phyloP scores from a whole-genome alignment of 139 green algal species.

The Parachlorella kessleri region DNA sequence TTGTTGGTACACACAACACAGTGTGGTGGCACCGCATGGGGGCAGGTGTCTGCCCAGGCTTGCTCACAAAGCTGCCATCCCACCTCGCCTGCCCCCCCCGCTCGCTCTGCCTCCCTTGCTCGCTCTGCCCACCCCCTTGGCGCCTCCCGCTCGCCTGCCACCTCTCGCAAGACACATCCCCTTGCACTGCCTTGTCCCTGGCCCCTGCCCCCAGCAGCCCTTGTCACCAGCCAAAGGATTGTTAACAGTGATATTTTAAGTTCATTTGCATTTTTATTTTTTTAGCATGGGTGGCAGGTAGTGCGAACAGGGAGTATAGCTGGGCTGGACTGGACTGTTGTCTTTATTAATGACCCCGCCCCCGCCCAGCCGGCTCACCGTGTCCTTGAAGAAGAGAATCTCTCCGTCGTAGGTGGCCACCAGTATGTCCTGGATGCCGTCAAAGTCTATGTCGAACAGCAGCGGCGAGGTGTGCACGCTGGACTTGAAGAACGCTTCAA shows the following conservation, averaged over 20 bases:
- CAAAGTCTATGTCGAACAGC: conserved; percentile 88
- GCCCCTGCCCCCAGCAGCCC: background rate
- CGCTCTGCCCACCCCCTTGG: too few species aligned
- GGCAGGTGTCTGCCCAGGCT: too few species aligned
- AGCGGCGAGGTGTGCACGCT: conserved; percentile 88
- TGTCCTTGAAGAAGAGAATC: conserved; percentile 91
- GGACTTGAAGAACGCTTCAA: conserved; percentile 67
- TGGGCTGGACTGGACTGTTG: background rate
- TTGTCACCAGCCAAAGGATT: too few species aligned
- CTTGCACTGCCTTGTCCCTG: background rate
- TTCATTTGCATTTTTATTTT: too few species aligned
- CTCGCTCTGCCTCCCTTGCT: background rate
- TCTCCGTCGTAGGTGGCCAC: conserved; percentile 92
- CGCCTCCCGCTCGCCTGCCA: too few species aligned
- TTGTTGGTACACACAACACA: too few species aligned
- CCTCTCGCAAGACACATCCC: background rate
- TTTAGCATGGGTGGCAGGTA: too few species aligned
- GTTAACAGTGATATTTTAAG: too few species aligned
- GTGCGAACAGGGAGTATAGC: conserved; percentile 2
- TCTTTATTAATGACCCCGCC: background rate
- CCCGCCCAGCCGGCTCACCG: conserved; percentile 32
- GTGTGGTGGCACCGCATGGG: too few species aligned
- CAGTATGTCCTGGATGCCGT: conserved; percentile 85
- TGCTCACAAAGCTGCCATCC: too few species aligned
- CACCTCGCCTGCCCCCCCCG: background rate